These are phyloP conservation scores for Ustilago cynodontis DNA, from an alignment of 1,284 basidiomycete species.

Conservation along the genomic window DNA sequence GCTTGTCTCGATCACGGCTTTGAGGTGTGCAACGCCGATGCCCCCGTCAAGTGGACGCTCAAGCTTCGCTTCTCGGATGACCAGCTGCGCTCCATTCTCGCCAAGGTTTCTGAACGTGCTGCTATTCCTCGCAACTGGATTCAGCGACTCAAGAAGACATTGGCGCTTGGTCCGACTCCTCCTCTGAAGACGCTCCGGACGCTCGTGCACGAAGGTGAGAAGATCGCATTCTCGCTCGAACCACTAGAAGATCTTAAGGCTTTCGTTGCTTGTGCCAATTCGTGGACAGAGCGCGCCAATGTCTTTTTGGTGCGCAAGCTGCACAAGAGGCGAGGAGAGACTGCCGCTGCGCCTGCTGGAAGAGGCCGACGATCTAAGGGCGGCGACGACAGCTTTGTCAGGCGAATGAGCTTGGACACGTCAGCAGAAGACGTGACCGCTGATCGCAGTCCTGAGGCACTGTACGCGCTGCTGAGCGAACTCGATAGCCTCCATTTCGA, in stretches of 20 bases:
- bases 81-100: constrained; percentile 73
- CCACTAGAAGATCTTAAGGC: constrained; percentile 81
- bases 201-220: constrained; percentile 86
- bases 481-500: constrained; percentile 84
- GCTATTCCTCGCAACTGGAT: constrained; percentile 82
- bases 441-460: constrained; percentile 49
- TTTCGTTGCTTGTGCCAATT: constrained; percentile 83
- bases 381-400: constrained; percentile 30
- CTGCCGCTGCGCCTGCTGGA: constrained; percentile 76
- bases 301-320: constrained; percentile 73
- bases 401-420: constrained; percentile 27
- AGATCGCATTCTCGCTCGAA: constrained; percentile 80
- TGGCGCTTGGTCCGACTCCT: constrained; percentile 76
- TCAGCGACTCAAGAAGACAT: constrained; percentile 77
- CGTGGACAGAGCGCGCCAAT: constrained; percentile 81
- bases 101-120: constrained; percentile 76
- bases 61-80: constrained; percentile 85
- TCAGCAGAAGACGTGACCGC: constrained; percentile 25
- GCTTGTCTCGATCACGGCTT: constrained; percentile 88
- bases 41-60: constrained; percentile 75
- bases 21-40: constrained; percentile 79
- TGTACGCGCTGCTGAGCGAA: constrained; percentile 76
- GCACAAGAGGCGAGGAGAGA: constrained; percentile 48
- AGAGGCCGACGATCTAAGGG: constrained; percentile 73
- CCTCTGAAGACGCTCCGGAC: constrained; percentile 81